A percentile compares a stretch with the other conserved stretches of the same genome.
Evolutionary conservation across 164 flowering plant genomes (phyloP).

Genomic region (Akebia trifoliata): DNA sequence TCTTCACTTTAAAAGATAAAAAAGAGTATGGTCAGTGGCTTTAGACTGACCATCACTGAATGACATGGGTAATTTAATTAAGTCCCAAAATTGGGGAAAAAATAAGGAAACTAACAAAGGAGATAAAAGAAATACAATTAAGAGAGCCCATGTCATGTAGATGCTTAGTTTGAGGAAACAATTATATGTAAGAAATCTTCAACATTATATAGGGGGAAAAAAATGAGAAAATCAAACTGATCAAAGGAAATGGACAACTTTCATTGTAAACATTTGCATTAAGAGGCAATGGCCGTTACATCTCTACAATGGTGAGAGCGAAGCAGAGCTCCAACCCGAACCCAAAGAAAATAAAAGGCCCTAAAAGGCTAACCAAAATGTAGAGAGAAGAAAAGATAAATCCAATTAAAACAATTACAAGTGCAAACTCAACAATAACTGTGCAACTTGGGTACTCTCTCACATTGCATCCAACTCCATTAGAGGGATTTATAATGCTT

Average conservation of each 20-base stretch:
- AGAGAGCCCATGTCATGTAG: too few relatives aligned
- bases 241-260: neutral
- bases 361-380: neutral
- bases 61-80: neutral
- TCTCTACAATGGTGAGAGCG: constrained; percentile 6
- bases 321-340: neutral
- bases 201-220: too few relatives aligned
- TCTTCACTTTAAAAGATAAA: too few relatives aligned
- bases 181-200: too few relatives aligned
- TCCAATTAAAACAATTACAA: neutral
- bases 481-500: too few relatives aligned
- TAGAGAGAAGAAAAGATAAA: neutral
- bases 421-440: too few relatives aligned
- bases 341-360: neutral
- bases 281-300: neutral
- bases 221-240: too few relatives aligned
- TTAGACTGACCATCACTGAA: neutral
- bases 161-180: too few relatives aligned
- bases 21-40: neutral
- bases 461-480: neutral
- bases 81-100: neutral
- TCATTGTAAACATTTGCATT: constrained; percentile 13
- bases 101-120: neutral
- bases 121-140: neutral
- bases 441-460: too few relatives aligned